phyloP scores from a whole-genome alignment of 768 basidiomycete species.

The Lactifluus subvellereus region DNA sequence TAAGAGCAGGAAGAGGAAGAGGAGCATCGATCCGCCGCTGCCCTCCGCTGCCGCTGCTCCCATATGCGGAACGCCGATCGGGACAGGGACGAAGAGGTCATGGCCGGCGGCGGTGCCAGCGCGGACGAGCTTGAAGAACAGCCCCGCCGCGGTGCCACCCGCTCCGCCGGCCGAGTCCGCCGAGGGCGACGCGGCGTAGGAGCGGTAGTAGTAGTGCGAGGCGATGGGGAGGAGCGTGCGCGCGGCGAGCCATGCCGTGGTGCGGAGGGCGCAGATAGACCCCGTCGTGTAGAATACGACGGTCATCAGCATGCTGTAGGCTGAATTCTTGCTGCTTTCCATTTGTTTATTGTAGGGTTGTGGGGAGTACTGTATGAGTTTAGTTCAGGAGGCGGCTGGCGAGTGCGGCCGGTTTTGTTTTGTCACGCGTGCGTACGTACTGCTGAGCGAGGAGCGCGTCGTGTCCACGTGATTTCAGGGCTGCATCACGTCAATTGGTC shows the following conservation, averaged over 20 bases:
- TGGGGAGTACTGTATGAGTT: not conserved
- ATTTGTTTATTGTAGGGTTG: not conserved
- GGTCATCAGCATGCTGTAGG: conserved; percentile 10
- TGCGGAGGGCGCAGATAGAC: not conserved
- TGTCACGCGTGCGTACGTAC: too few relatives aligned
- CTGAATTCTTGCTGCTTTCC: not conserved
- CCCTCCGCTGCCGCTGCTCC: too few relatives aligned
- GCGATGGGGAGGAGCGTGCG: not conserved
- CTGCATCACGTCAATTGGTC: not conserved
- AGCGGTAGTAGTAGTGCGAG: not conserved
- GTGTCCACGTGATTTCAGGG: not conserved
- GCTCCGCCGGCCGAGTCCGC: not conserved
- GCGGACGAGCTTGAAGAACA: conserved; percentile 6
- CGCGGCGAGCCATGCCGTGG: not conserved
- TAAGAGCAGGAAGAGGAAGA: not conserved
- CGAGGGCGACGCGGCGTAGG: not conserved
- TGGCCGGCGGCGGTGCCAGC: conserved; percentile 1
- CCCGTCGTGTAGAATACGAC: conserved; percentile 8
- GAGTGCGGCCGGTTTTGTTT: too few relatives aligned
- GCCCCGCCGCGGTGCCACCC: not conserved
- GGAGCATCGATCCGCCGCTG: not conserved
- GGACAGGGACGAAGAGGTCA: conserved; percentile 2
- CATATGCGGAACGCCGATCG: not conserved
- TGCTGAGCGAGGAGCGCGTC: not conserved
- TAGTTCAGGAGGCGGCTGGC: not conserved